Evolutionary conservation across 2,329 filamentous ascomycete genomes (phyloP).

Genomic region (Aplosporella prunicola): DNA sequence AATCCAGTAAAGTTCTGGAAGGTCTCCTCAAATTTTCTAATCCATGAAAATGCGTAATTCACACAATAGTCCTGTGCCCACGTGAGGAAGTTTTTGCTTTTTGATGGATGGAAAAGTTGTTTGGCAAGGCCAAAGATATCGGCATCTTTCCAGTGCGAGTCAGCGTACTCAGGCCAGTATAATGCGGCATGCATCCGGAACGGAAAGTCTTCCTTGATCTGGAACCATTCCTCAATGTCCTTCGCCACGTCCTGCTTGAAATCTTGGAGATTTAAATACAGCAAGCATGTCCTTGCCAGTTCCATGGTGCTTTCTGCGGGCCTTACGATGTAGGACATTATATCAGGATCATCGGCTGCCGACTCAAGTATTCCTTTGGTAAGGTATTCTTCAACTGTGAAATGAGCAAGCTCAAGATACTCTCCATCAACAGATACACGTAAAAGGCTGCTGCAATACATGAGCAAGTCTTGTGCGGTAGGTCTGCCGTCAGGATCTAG

Average conservation of each 20-base stretch:
- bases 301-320: neutral
- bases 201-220: neutral
- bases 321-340: neutral
- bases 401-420: neutral
- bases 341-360: neutral
- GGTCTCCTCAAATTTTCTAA: fast-evolving
- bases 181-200: neutral
- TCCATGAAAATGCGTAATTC: too few relatives aligned
- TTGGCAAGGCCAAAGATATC: neutral
- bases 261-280: neutral
- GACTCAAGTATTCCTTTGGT: neutral
- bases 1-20: neutral
- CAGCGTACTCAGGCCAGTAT: neutral
- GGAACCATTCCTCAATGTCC: neutral
- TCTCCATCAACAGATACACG: neutral
- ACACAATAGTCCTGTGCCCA: conserved; percentile 1
- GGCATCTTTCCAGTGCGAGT: neutral
- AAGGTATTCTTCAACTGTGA: conserved; percentile 1
- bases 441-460: neutral
- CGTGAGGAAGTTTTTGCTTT: neutral
- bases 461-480: neutral
- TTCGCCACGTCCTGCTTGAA: neutral
- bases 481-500: neutral
- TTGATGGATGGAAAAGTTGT: neutral
- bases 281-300: neutral